phyloP scores from a whole-genome alignment of 2,329 filamentous ascomycete genomes.

The Verticillium nubilum region DNA sequence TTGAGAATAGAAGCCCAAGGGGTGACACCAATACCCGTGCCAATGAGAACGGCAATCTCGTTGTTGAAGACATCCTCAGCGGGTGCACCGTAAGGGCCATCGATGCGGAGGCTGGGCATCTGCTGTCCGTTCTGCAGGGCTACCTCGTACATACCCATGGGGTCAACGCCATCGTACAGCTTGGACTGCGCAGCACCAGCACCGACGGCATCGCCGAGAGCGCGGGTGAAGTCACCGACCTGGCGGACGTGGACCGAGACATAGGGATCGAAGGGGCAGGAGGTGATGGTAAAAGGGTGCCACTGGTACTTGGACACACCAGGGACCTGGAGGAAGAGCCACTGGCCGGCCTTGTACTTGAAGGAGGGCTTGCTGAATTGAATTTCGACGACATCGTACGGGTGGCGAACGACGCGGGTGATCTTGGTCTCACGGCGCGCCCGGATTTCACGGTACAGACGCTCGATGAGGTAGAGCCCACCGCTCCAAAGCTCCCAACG shows the following conservation, averaged over 20 bases:
- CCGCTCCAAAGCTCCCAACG: slow-evolving; percentile 90
- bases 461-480: slow-evolving; percentile 78
- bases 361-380: slow-evolving; percentile 96
- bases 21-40: slow-evolving; percentile 82
- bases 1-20: slow-evolving; percentile 87
- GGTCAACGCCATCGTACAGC: slow-evolving; percentile 85
- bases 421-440: slow-evolving; percentile 81
- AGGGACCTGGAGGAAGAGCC: slow-evolving; percentile 93
- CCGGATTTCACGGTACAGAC: slow-evolving; percentile 86
- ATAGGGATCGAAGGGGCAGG: slow-evolving; percentile 92
- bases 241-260: slow-evolving; percentile 92
- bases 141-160: slow-evolving; percentile 96
- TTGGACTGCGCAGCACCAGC: slow-evolving; percentile 83
- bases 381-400: slow-evolving; percentile 94
- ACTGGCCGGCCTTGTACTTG: slow-evolving; percentile 97
- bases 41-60: slow-evolving; percentile 80
- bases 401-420: slow-evolving; percentile 89
- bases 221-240: slow-evolving; percentile 90
- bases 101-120: slow-evolving; percentile 86
- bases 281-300: slow-evolving; percentile 99
- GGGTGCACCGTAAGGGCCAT: slow-evolving; percentile 93
- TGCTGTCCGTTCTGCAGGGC: slow-evolving; percentile 87
- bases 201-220: slow-evolving; percentile 93
- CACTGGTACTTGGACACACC: slow-evolving; percentile 86
- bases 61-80: slow-evolving; percentile 97